Conservation (phyloP, 257 asterid genomes). For the Solanum gandarillasii region DNA sequence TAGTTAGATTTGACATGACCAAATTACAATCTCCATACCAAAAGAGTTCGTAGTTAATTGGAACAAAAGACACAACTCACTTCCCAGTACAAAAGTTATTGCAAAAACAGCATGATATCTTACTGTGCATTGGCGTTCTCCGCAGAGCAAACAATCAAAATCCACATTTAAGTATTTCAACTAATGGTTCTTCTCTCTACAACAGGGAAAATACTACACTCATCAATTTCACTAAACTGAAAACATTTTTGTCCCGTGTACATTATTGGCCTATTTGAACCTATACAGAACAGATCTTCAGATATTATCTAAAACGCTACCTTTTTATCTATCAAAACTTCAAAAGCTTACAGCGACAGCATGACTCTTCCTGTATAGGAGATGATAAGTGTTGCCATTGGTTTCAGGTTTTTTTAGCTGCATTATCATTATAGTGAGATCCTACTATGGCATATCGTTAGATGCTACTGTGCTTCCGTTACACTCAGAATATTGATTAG, state of each 20-base stretch:
- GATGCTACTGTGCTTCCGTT: not conserved
- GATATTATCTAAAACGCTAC: not conserved
- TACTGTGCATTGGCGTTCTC: not conserved
- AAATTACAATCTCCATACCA: not conserved
- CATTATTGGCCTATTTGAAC: not conserved
- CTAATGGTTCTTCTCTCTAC: not conserved
- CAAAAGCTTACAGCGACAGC: not conserved
- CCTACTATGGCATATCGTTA: not conserved
- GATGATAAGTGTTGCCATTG: not conserved
- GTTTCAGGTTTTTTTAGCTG: not conserved
- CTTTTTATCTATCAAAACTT: not conserved
- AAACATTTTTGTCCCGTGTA: not conserved
- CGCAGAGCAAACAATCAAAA: not conserved
- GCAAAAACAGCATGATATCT: not conserved
- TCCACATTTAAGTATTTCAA: not conserved
- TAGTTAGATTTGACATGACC: not conserved
- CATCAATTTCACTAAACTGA: not conserved
- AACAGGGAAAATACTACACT: not conserved
- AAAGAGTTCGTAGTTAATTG: not conserved
- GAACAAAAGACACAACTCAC: not conserved
- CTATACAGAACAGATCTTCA: not conserved
- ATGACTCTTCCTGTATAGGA: not conserved
- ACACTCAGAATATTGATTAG: constrained; percentile 13
- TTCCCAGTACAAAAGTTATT: not conserved
- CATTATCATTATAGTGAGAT: not conserved